Conservation (phyloP, 331 rosid genomes). For the Quercus phellos region DNA sequence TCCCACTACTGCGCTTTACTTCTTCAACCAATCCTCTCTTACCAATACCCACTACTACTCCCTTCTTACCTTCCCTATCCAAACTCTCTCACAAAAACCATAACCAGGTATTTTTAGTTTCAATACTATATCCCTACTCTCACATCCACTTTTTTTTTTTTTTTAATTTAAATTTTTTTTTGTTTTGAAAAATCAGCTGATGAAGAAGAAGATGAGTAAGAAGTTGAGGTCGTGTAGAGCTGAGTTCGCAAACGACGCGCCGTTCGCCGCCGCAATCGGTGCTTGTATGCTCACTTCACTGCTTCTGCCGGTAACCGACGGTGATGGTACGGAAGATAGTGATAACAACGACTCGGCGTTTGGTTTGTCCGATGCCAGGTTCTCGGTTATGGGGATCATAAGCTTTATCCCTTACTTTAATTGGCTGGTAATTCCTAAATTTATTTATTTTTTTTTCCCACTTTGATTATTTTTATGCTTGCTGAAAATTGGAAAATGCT, state of each 20-base stretch:
- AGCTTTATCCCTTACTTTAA: slow-evolving; percentile 94
- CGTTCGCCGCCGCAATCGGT: slow-evolving; percentile 76
- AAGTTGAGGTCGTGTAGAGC: slow-evolving; percentile 29
- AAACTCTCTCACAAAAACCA: neutral
- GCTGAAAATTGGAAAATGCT: no score
- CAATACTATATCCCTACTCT: neutral
- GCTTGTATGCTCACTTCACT: slow-evolving; percentile 73
- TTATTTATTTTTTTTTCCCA: neutral
- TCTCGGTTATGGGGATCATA: slow-evolving; percentile 78
- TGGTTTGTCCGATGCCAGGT: slow-evolving; percentile 60
- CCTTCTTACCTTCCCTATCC: slow-evolving; percentile 4
- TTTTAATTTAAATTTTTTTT: neutral
- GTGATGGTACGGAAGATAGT: slow-evolving; percentile 32
- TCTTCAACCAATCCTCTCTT: neutral
- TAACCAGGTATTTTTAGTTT: neutral
- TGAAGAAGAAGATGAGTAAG: slow-evolving; percentile 15
- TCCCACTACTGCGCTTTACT: neutral
- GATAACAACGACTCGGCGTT: slow-evolving; percentile 42
- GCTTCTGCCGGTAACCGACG: slow-evolving; percentile 38
- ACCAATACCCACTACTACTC: neutral
- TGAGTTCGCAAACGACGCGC: slow-evolving; percentile 60
- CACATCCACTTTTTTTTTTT: neutral
- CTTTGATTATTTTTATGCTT: neutral
- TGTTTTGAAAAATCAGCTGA: neutral
- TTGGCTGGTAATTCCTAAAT: slow-evolving; percentile 60